Conservation (phyloP, 257 asterid genomes). For the Nicotiana benthamiana region DNA sequence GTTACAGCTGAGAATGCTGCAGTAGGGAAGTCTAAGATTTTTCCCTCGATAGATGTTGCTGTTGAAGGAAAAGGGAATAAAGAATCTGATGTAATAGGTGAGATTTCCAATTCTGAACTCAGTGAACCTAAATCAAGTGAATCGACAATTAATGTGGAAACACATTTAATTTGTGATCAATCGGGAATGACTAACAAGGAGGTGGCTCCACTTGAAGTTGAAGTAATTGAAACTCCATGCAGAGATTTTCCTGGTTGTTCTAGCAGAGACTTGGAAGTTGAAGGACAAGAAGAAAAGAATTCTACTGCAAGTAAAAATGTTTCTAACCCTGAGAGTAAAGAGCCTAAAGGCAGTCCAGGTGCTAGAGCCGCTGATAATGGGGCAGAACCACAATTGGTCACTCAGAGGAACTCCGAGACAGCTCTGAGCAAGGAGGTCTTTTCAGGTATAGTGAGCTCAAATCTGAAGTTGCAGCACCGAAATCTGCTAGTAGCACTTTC, state of each 20-base stretch:
- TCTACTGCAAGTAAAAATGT: background rate
- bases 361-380: background rate
- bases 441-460: constrained; percentile 1
- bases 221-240: constrained; percentile 3
- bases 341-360: constrained; percentile 3
- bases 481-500: background rate
- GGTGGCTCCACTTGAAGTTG: constrained; percentile 8
- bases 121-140: background rate
- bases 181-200: background rate
- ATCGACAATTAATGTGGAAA: background rate
- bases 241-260: background rate
- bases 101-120: background rate
- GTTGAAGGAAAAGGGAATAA: background rate
- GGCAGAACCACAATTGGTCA: background rate
- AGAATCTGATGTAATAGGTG: background rate
- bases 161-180: background rate
- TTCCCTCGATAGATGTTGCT: background rate
- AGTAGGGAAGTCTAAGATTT: background rate
- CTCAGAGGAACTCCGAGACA: background rate
- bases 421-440: background rate
- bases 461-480: background rate
- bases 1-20: background rate
- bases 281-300: constrained; percentile 7
- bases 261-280: constrained; percentile 11
- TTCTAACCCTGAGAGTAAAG: background rate